Evolutionary conservation across 2,329 filamentous ascomycete genomes (phyloP).

Genomic region (Fusarium pseudonygamai): DNA sequence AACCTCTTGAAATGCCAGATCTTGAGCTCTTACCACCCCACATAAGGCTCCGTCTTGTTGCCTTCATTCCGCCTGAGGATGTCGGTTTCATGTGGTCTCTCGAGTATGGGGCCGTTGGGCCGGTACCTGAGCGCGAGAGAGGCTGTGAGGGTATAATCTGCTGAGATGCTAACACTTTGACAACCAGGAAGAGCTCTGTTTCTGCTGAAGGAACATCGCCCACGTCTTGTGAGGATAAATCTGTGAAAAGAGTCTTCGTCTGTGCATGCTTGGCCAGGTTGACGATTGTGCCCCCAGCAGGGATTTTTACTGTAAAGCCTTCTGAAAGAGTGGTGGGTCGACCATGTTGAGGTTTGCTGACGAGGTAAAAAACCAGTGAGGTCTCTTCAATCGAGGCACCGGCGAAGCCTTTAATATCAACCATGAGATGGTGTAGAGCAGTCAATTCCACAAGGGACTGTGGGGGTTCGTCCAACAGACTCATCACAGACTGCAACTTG

Average conservation of each 20-base stretch:
- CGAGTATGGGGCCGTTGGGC: conserved; percentile 52
- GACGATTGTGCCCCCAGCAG: conserved; percentile 75
- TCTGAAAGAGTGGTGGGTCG: conserved; percentile 79
- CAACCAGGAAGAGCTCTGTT: conserved; percentile 82
- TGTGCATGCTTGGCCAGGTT: conserved; percentile 71
- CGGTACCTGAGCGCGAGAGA: conserved; percentile 61
- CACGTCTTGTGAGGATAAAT: conserved; percentile 81
- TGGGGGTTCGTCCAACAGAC: conserved; percentile 85
- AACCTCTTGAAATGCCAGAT: conserved; percentile 63
- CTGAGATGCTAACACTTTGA: conserved; percentile 75
- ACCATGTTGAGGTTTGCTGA: conserved; percentile 72
- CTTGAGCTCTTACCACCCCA: conserved; percentile 71
- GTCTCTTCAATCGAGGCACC: conserved; percentile 80
- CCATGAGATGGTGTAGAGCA: conserved; percentile 80
- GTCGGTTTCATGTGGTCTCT: conserved; percentile 60
- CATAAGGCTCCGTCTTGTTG: conserved; percentile 72
- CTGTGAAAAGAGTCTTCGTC: conserved; percentile 87
- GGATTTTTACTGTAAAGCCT: conserved; percentile 81
- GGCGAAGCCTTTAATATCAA: conserved; percentile 85
- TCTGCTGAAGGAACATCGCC: conserved; percentile 70
- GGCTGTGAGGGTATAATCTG: conserved; percentile 59
- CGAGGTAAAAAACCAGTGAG: conserved; percentile 80
- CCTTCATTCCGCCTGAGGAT: conserved; percentile 60
- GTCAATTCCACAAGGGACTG: conserved; percentile 72
- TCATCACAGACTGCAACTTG: conserved; percentile 94